A percentile compares a stretch with the other conserved stretches of the same genome.
Conservation (phyloP, 1,284 basidiomycete genomes). For the Heterobasidion annosum region DNA sequence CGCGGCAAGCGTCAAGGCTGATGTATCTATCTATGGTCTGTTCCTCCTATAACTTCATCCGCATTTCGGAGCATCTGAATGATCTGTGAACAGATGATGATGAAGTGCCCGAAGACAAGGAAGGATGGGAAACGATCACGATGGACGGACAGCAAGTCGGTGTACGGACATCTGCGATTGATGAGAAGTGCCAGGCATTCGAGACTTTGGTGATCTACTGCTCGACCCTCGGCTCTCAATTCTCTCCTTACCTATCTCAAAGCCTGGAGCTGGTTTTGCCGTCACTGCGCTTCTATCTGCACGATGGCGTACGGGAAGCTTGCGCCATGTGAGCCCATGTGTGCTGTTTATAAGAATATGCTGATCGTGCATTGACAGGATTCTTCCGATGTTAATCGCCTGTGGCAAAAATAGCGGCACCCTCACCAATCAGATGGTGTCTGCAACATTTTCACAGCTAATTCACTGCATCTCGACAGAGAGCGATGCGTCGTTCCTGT, state of each 20-base stretch:
- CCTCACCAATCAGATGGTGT: constrained; percentile 62
- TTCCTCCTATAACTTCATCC: not conserved
- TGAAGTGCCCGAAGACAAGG: constrained; percentile 42
- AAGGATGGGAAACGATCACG: constrained; percentile 70
- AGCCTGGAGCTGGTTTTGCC: constrained; percentile 67
- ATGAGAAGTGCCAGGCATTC: constrained; percentile 84
- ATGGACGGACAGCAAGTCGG: constrained; percentile 72
- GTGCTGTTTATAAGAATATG: not conserved
- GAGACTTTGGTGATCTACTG: constrained; percentile 78
- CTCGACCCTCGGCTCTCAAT: constrained; percentile 56
- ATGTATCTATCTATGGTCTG: constrained; percentile 67
- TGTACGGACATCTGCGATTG: constrained; percentile 71
- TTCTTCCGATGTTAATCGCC: constrained; percentile 65
- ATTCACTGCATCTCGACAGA: constrained; percentile 60
- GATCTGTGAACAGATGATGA: constrained; percentile 35
- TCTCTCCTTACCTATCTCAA: constrained; percentile 66
- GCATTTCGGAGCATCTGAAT: not conserved
- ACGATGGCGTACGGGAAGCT: constrained; percentile 78
- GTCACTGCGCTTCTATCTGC: constrained; percentile 65
- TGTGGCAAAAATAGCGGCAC: constrained; percentile 65
- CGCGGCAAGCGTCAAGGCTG: constrained; percentile 71
- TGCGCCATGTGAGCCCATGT: constrained; percentile 51
- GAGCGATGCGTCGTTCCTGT: constrained; percentile 64
- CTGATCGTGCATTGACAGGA: constrained; percentile 27
- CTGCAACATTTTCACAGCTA: constrained; percentile 59